These are phyloP conservation scores for Termitomyces sp. DNA, from an alignment of 768 basidiomycete genomes.

Conservation along the genomic window DNA sequence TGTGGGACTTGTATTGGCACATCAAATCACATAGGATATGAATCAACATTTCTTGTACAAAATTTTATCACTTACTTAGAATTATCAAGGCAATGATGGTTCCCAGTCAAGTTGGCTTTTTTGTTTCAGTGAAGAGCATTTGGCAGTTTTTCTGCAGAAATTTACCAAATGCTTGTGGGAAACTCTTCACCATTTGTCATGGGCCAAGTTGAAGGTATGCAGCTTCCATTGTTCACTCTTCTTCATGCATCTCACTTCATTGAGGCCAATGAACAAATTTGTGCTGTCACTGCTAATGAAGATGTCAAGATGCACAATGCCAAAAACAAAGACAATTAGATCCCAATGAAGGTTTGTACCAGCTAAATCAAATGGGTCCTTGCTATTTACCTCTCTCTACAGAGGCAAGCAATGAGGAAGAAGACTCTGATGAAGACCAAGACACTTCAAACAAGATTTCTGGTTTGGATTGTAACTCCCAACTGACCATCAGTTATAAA, in stretches of 20 bases:
- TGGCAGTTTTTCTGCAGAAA: conserved; percentile 52
- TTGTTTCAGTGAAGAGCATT: conserved; percentile 60
- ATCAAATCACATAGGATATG: conserved; percentile 64
- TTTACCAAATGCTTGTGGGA: conserved; percentile 83
- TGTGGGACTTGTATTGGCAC: conserved; percentile 51
- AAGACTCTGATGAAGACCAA: conserved; percentile 45
- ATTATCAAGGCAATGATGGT: conserved; percentile 55
- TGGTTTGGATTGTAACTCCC: conserved; percentile 75
- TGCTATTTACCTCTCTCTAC: conserved; percentile 2
- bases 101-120: conserved; percentile 80
- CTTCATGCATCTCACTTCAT: neutral
- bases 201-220: conserved; percentile 77
- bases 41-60: conserved; percentile 65
- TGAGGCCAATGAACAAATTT: conserved; percentile 82
- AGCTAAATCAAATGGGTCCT: neutral
- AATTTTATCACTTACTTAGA: conserved; percentile 84
- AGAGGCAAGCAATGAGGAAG: conserved; percentile 43
- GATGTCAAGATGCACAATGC: conserved; percentile 88
- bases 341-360: conserved; percentile 51
- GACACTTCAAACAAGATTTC: conserved; percentile 28
- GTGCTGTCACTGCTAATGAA: conserved; percentile 75
- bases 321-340: conserved; percentile 68
- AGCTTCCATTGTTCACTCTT: neutral
- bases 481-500: conserved; percentile 92
- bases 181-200: conserved; percentile 64